A percentile compares a stretch with the other conserved stretches of the same genome.
phyloP scores from a whole-genome alignment of 2,329 filamentous ascomycete genomes.

The Emericellopsis cladophorae region DNA sequence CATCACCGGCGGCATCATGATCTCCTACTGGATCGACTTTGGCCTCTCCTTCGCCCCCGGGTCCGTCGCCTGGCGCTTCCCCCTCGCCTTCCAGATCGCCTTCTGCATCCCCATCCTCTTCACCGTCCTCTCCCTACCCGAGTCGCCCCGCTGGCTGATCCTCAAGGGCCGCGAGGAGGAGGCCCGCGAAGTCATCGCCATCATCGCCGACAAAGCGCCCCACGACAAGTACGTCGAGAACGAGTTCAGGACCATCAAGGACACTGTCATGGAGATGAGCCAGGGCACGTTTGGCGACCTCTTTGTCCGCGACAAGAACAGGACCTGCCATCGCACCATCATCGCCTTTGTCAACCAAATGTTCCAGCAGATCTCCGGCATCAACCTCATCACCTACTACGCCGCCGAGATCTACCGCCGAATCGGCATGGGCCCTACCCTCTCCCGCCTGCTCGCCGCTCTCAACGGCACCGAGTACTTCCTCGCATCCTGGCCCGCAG shows the following conservation, averaged over 20 bases:
- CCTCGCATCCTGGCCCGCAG: conserved; percentile 49
- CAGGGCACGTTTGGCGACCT: conserved; percentile 47
- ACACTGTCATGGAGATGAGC: conserved; percentile 56
- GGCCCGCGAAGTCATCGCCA: conserved; percentile 31
- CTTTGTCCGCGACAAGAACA: conserved; percentile 44
- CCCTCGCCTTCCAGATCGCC: conserved; percentile 38
- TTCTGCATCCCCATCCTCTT: conserved; percentile 46
- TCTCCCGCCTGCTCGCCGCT: conserved; percentile 43
- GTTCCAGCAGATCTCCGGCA: conserved; percentile 51
- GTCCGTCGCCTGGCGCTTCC: conserved; percentile 41
- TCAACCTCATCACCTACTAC: conserved; percentile 52
- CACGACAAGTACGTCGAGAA: conserved; percentile 45
- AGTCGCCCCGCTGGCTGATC: conserved; percentile 37
- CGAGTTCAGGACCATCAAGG: conserved; percentile 48
- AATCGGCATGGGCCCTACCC: conserved; percentile 37
- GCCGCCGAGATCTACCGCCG: conserved; percentile 45
- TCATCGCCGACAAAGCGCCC: conserved; percentile 38
- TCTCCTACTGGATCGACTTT: conserved; percentile 49
- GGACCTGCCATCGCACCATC: conserved; percentile 43
- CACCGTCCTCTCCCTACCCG: conserved; percentile 38
- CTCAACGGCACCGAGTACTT: conserved; percentile 35
- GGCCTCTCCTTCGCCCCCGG: conserved; percentile 36
- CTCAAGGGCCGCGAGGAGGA: conserved; percentile 32
- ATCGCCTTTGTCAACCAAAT: conserved; percentile 50
- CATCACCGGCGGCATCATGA: conserved; percentile 43